A percentile compares a stretch with the other conserved stretches of the same genome.
phyloP scores from a whole-genome alignment of 1,284 basidiomycete genomes.

The Ganoderma resinaceum region DNA sequence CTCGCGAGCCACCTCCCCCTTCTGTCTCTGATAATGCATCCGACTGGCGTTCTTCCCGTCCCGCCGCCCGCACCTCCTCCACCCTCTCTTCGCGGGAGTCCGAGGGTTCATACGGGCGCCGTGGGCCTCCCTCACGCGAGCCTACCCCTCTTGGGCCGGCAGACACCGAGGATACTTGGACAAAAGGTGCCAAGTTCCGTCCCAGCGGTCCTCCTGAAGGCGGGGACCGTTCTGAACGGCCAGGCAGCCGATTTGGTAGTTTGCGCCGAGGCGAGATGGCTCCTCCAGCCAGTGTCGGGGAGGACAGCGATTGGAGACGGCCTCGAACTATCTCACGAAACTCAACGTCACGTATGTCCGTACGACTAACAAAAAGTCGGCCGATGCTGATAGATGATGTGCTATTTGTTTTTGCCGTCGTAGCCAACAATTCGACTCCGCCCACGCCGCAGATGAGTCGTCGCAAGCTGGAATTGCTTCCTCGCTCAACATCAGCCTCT shows the following conservation, averaged over 20 bases:
- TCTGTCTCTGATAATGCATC: slow-evolving; percentile 61
- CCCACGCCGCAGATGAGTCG: slow-evolving; percentile 82
- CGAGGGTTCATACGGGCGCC: slow-evolving; percentile 57
- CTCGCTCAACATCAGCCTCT: slow-evolving; percentile 68
- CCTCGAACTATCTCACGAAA: slow-evolving; percentile 48
- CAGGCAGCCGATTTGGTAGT: slow-evolving; percentile 58
- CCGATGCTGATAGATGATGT: neutral
- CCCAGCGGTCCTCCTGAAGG: slow-evolving; percentile 50
- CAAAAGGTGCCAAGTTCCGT: slow-evolving; percentile 75
- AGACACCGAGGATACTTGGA: slow-evolving; percentile 80
- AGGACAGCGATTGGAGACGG: slow-evolving; percentile 70
- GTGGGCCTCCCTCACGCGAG: slow-evolving; percentile 59
- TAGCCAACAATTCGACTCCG: slow-evolving; percentile 76
- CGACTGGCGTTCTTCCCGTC: slow-evolving; percentile 78
- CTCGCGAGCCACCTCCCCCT: slow-evolving; percentile 51
- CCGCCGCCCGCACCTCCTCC: slow-evolving; percentile 45
- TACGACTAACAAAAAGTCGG: neutral
- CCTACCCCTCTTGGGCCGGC: slow-evolving; percentile 59
- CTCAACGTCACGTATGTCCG: slow-evolving; percentile 67
- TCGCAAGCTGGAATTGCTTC: slow-evolving; percentile 83
- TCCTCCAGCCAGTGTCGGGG: slow-evolving; percentile 45
- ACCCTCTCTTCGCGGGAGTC: slow-evolving; percentile 47
- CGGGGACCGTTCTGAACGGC: slow-evolving; percentile 36
- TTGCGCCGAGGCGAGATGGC: slow-evolving; percentile 59
- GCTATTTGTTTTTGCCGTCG: slow-evolving; percentile 1